These are phyloP conservation scores for Kitagawia praeruptora DNA, from an alignment of 129 eudicot genomes.

Conservation along the genomic window DNA sequence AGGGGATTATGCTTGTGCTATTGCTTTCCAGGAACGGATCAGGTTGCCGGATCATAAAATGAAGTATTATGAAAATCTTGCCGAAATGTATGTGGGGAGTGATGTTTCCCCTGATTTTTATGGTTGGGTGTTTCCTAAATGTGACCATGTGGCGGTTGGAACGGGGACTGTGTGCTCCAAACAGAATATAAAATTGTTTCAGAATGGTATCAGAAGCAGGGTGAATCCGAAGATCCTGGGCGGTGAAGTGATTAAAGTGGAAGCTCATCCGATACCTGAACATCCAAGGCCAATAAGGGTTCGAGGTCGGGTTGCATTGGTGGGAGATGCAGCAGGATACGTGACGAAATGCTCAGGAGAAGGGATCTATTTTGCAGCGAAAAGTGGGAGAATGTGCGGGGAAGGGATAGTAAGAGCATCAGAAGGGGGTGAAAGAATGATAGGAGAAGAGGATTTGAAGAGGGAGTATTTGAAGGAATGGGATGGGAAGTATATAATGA, in stretches of 20 bases:
- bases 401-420: slow-evolving; percentile 53
- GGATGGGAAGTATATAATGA: slow-evolving; percentile 39
- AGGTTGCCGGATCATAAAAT: slow-evolving; percentile 46
- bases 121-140: slow-evolving; percentile 65
- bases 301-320: slow-evolving; percentile 46
- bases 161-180: slow-evolving; percentile 42
- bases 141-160: slow-evolving; percentile 64
- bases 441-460: slow-evolving; percentile 45
- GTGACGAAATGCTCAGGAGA: slow-evolving; percentile 71
- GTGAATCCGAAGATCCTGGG: slow-evolving; percentile 36
- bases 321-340: slow-evolving; percentile 63
- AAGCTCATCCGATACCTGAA: slow-evolving; percentile 72
- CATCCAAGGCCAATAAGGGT: slow-evolving; percentile 57
- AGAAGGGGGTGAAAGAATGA: slow-evolving; percentile 43
- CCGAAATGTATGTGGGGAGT: slow-evolving; percentile 58
- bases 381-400: slow-evolving; percentile 59
- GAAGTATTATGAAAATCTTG: slow-evolving; percentile 47
- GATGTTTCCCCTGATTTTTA: slow-evolving; percentile 74
- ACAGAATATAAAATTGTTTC: slow-evolving; percentile 28
- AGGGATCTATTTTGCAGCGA: slow-evolving; percentile 58
- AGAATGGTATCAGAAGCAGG: slow-evolving; percentile 31
- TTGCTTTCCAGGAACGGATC: slow-evolving; percentile 59
- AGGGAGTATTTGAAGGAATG: slow-evolving; percentile 56
- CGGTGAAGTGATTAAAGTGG: slow-evolving; percentile 42
- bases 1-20: slow-evolving; percentile 44